phyloP scores from a whole-genome alignment of 805 yeast genomes.

The Pichia cabralensis region DNA sequence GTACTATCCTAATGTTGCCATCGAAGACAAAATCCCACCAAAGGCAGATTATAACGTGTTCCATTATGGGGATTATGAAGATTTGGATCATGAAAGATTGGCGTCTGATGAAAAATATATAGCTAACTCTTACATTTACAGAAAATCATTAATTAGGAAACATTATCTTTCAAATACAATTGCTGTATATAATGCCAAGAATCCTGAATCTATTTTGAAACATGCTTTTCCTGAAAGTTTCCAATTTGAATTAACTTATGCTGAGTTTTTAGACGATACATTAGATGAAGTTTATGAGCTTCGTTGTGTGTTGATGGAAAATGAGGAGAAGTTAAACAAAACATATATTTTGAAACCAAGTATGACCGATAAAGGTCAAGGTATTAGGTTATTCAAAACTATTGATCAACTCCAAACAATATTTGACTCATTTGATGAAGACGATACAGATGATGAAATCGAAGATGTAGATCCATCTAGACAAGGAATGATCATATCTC shows the following conservation, averaged over 20 bases:
- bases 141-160: constrained; percentile 87
- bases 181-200: constrained; percentile 60
- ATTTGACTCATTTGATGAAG: constrained; percentile 80
- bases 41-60: constrained; percentile 31
- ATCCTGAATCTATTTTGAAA: constrained; percentile 55
- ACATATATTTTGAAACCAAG: constrained; percentile 92
- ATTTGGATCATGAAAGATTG: constrained; percentile 63
- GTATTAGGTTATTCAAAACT: constrained; percentile 73
- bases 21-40: constrained; percentile 7
- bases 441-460: constrained; percentile 47
- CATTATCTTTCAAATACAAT: constrained; percentile 82
- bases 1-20: constrained; percentile 2
- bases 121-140: constrained; percentile 71
- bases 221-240: constrained; percentile 64
- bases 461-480: constrained; percentile 40
- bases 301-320: constrained; percentile 60
- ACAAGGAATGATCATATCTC: constrained; percentile 73
- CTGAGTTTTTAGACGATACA: constrained; percentile 90
- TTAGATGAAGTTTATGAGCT: constrained; percentile 88
- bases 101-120: constrained; percentile 39
- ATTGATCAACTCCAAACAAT: constrained; percentile 72
- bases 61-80: constrained; percentile 88
- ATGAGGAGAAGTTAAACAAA: constrained; percentile 28
- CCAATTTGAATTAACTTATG: constrained; percentile 84
- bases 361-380: constrained; percentile 96